Percentiles rank a stretch among this genome's conserved stretches.
phyloP scores from a whole-genome alignment of 257 asterid genomes.

The Fraxinus anomala region DNA sequence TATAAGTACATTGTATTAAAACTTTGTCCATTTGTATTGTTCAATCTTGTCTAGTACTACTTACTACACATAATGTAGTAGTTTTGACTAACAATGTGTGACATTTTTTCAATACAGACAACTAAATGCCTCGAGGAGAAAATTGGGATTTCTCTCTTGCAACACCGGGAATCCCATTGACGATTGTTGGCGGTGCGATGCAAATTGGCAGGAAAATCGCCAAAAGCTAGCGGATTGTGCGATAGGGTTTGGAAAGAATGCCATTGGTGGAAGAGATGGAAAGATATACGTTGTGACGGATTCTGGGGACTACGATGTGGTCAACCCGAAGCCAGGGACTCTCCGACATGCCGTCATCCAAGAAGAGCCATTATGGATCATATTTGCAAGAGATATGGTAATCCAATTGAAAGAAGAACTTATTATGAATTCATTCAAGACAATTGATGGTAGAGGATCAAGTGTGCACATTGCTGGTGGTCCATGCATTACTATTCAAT shows the following conservation, averaged over 20 bases:
- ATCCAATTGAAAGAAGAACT: slow-evolving; percentile 59
- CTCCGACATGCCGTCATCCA: slow-evolving; percentile 59
- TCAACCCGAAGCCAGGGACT: slow-evolving; percentile 59
- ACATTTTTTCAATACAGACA: slow-evolving; percentile 30
- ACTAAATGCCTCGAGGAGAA: slow-evolving; percentile 51
- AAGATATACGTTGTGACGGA: slow-evolving; percentile 55
- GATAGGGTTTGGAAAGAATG: slow-evolving; percentile 65
- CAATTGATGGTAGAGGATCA: slow-evolving; percentile 69
- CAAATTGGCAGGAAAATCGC: slow-evolving; percentile 54
- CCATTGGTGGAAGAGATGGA: slow-evolving; percentile 64
- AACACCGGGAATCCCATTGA: slow-evolving; percentile 63
- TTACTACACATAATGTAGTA: neutral
- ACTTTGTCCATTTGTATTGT: neutral
- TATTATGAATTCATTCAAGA: slow-evolving; percentile 67
- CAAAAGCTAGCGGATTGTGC: slow-evolving; percentile 59
- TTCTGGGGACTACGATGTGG: slow-evolving; percentile 47
- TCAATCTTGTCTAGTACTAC: neutral
- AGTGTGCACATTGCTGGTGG: slow-evolving; percentile 66
- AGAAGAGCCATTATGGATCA: slow-evolving; percentile 60
- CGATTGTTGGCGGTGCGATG: slow-evolving; percentile 65
- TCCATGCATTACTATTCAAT: slow-evolving; percentile 67
- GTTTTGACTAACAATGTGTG: neutral
- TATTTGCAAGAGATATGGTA: slow-evolving; percentile 62
- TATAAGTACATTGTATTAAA: neutral
- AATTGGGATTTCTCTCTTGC: slow-evolving; percentile 53